Evolutionary conservation across 306 rosid genomes (phyloP), one percentile per base, ranked within the genome.

Genomic region (Vigna reflexopilosa): DNA sequence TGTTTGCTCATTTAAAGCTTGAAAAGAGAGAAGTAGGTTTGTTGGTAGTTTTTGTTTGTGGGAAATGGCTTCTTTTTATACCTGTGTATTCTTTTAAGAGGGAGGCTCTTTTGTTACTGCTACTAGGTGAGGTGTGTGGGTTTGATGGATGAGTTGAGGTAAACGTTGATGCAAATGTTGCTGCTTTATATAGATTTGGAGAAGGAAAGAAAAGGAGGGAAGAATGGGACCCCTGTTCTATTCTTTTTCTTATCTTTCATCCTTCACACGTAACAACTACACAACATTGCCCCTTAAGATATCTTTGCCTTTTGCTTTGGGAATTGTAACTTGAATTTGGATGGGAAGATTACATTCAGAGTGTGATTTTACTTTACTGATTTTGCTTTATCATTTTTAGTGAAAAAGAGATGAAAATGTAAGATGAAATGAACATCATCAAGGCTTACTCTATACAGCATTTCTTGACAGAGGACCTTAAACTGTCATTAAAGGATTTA

Each of bases 161-260:
- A 57, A 67, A 67, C 64, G 45, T 61, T 73, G 40, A 68, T 45
- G n/a, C 22, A 74, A 80, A 24, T 73, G 76, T 14, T 26, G 34
- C 0, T 64, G 70, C 52, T 82, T 82, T 85, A 82, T 82, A 85
- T 82, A 82, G 82, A 79, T 82, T 82, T 71, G 67, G 81, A 79
- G 86, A 50, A 58, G 0, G 81, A 71, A 55, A 49, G 78, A 64
- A 82, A 38, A 6, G 28, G 76, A 48, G 24, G 38, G 17, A 28
- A 34, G 19, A 19, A 13, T 79, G 77, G 80, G 84, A 34, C 86
- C 84, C 73, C 62, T 6, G 22, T 26, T 47, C 48, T 69, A 50
- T 52, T 45, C 54, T 72, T 77, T 24, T 38, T 48, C 26, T 71
- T 42, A 40, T 63, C 17, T 4, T 20, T 78, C 62, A 66, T 67